Conservation (phyloP, 2,329 filamentous ascomycete genomes). For the Paecilomyces dactylethromorphus region DNA sequence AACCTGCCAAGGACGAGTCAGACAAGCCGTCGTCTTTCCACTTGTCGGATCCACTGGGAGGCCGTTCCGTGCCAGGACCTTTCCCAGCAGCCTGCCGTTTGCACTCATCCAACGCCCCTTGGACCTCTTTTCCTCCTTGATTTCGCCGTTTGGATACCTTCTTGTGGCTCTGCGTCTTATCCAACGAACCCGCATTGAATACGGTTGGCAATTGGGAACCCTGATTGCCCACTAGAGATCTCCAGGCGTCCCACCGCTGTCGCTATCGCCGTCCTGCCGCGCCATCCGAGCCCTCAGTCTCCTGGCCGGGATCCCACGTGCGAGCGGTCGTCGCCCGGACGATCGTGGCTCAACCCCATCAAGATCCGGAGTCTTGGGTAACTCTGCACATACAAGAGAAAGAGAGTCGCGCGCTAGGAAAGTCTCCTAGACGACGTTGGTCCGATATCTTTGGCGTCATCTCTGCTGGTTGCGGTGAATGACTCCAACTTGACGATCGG, state of each 20-base stretch:
- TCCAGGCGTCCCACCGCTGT: neutral
- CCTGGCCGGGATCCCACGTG: neutral
- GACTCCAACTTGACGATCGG: neutral
- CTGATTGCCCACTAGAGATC: neutral
- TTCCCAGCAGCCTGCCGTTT: neutral
- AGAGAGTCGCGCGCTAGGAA: neutral
- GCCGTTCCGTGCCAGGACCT: neutral
- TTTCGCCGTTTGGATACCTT: neutral
- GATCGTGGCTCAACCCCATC: neutral
- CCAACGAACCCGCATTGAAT: neutral
- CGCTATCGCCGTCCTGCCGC: neutral
- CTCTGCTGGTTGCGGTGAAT: neutral
- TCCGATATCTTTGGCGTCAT: neutral
- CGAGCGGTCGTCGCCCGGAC: neutral
- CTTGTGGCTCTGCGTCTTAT: neutral
- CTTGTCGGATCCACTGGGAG: neutral
- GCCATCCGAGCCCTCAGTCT: neutral
- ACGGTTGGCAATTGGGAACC: neutral
- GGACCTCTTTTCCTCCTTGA: neutral
- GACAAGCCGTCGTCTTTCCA: conserved; percentile 4
- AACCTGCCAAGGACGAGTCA: conserved; percentile 15
- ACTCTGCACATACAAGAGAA: neutral
- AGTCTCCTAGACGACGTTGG: neutral
- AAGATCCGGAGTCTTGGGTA: neutral
- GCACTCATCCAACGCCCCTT: neutral